A percentile compares a stretch with the other conserved stretches of the same genome.
These are phyloP conservation scores for Cephalotrichum gorgonifer DNA, from an alignment of 2,329 filamentous ascomycete species.

Conservation along the genomic window DNA sequence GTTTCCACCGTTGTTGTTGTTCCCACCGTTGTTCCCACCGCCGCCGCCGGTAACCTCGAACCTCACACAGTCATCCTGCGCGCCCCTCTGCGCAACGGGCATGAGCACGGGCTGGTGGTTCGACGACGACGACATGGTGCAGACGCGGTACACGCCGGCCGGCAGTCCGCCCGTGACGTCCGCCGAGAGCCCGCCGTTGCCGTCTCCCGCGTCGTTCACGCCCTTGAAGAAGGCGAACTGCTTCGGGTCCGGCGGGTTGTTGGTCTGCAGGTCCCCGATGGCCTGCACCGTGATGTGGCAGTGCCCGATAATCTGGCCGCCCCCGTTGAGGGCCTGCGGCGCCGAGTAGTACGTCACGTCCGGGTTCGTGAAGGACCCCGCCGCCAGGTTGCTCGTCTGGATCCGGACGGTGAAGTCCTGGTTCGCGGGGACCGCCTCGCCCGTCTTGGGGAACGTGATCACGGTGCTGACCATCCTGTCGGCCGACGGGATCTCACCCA, in stretches of 20 bases:
- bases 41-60: constrained; percentile 26
- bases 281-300: constrained; percentile 42
- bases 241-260: constrained; percentile 23
- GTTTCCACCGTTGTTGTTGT: neutral
- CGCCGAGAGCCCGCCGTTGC: constrained; percentile 32
- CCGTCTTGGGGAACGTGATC: constrained; percentile 33
- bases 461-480: constrained; percentile 45
- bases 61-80: constrained; percentile 41
- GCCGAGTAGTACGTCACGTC: constrained; percentile 42
- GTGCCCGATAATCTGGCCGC: constrained; percentile 30
- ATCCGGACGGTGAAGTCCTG: constrained; percentile 35
- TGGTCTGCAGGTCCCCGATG: constrained; percentile 24
- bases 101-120: constrained; percentile 49
- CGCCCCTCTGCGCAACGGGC: constrained; percentile 43
- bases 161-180: constrained; percentile 34
- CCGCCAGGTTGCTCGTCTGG: constrained; percentile 35
- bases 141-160: constrained; percentile 37
- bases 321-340: constrained; percentile 35
- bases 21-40: too few species aligned
- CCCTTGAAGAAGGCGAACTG: constrained; percentile 48
- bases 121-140: constrained; percentile 36
- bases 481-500: constrained; percentile 42
- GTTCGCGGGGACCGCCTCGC: constrained; percentile 25
- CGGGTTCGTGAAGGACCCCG: constrained; percentile 44
- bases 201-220: constrained; percentile 39